Evolutionary conservation across 208 protist species (phyloP), one percentile per base, ranked within the genome.

Genomic region (Leptomonas seymouri): DNA sequence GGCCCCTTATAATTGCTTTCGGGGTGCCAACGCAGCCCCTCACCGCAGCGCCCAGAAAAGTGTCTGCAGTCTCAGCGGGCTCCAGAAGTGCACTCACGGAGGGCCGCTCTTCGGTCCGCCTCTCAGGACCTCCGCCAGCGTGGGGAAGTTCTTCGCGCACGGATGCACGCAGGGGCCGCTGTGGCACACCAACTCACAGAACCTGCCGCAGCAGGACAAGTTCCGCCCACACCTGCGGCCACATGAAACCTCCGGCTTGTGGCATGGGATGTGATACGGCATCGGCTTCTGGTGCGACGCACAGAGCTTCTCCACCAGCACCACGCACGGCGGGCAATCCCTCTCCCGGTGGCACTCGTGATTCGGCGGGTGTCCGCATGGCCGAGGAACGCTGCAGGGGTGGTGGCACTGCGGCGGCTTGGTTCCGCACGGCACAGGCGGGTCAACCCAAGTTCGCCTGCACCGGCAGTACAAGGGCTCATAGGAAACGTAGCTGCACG

Each of bases 401-500:
- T 94, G 71, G 34, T 63, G 82, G 71, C 95, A 98, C 49, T 46
- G 49, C 15, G 95, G 95, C n/a, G 85, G 86, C 61, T 67, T 77
- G 34, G 93, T 96, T 23, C 91, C 91, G 62, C 95, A 98, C 54
- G 90, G 90, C 41, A 98, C 86, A 27, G 95, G 95, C 49, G 95
- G 93, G 25, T 93, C 85, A 23, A 97, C 63, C 75, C 87, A 91
- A 0, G 91, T 93, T 14, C 78, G 73, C 28, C 87, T 80, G 73
- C 95, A 98, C 28, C 84, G 74, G 80, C 95, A 98, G 66, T 87
- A 93, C 44, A 97, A 78, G 4, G 87, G 84, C 56, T 95, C 82
- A 74, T 93, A 97, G 21, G 78, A 84, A 42, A 71, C 76, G 21
- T 86, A 56, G 30, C 59, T 45, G 75, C 95, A 98, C 23, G 86